Evolutionary conservation across 192 early-diverging fungal species (phyloP).

Genomic region (Podila verticillata): DNA sequence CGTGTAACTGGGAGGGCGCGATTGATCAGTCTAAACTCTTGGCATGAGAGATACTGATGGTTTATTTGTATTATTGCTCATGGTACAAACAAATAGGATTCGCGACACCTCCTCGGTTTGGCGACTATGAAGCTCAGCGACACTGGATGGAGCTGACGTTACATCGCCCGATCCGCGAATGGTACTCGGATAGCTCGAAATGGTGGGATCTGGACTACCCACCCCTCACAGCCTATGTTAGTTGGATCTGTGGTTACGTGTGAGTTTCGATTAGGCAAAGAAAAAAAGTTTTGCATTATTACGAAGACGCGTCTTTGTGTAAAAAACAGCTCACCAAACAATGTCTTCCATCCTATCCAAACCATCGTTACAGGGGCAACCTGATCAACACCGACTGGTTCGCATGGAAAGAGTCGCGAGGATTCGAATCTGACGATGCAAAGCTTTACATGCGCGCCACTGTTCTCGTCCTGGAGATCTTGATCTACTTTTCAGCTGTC

Average conservation of each 20-base stretch:
- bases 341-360: background rate
- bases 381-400: slow-evolving; percentile 86
- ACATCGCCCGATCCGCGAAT: slow-evolving; percentile 76
- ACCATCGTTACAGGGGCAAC: slow-evolving; percentile 63
- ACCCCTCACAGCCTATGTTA: slow-evolving; percentile 93
- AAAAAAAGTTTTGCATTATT: no score
- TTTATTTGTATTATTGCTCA: slow-evolving; percentile 1
- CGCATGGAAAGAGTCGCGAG: slow-evolving; percentile 85
- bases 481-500: slow-evolving; percentile 83
- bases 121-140: slow-evolving; percentile 98
- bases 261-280: slow-evolving; percentile 35
- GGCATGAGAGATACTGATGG: background rate
- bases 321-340: no score
- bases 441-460: slow-evolving; percentile 94
- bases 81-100: slow-evolving; percentile 59
- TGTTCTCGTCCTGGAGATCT: slow-evolving; percentile 76
- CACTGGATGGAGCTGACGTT: slow-evolving; percentile 98
- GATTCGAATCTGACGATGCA: slow-evolving; percentile 75
- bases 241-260: slow-evolving; percentile 86
- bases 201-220: slow-evolving; percentile 99
- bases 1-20: background rate
- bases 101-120: slow-evolving; percentile 81
- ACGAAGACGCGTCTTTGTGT: no score
- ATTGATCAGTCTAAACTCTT: background rate
- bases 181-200: slow-evolving; percentile 89